Evolutionary conservation across 768 basidiomycete species (phyloP).

Genomic region (Mycena filopes): DNA sequence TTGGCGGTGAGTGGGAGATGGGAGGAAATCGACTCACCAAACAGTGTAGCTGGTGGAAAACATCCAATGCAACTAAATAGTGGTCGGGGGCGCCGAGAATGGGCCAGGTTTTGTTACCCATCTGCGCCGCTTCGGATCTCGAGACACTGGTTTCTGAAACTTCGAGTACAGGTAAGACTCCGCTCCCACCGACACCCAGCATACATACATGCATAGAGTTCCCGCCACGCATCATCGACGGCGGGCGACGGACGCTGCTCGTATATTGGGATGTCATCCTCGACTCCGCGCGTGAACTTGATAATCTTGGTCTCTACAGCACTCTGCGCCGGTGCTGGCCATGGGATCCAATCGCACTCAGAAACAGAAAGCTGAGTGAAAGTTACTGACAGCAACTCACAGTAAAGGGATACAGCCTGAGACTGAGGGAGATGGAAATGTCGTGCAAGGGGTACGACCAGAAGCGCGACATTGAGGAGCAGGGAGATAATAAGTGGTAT

Average conservation of each 20-base stretch:
- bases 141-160: conserved; percentile 32
- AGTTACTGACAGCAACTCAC: too few relatives aligned
- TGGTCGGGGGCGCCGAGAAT: conserved; percentile 38
- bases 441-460: too few relatives aligned
- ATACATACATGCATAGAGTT: conserved; percentile 32
- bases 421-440: too few relatives aligned
- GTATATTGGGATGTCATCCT: conserved; percentile 17
- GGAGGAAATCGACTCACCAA: conserved; percentile 36
- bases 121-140: conserved; percentile 33
- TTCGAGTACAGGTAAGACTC: not conserved
- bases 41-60: conserved; percentile 46
- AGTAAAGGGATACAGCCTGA: too few relatives aligned
- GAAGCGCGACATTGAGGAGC: too few relatives aligned
- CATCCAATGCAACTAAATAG: conserved; percentile 38
- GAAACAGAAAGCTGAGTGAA: too few relatives aligned
- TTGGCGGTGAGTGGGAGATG: too few relatives aligned
- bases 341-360: too few relatives aligned
- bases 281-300: conserved; percentile 35
- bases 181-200: too few relatives aligned
- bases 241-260: conserved; percentile 23
- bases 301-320: conserved; percentile 22
- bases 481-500: too few relatives aligned
- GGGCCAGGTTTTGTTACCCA: conserved; percentile 39
- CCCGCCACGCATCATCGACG: conserved; percentile 39
- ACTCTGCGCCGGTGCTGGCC: too few relatives aligned